Conservation (phyloP, 2,329 filamentous ascomycete species). For the Grosmannia huntii region DNA sequence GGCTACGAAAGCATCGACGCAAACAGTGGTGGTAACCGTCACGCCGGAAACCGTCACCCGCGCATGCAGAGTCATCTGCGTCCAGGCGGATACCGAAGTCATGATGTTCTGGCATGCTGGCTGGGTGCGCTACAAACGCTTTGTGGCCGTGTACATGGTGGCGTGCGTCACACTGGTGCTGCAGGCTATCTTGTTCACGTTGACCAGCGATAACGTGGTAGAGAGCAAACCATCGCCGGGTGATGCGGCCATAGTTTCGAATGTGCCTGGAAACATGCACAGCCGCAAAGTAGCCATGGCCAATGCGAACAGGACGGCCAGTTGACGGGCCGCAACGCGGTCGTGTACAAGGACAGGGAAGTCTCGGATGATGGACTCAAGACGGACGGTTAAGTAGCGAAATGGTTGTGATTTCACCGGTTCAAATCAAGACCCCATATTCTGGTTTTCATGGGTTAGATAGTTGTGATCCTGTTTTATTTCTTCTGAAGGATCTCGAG, state of each 20-base stretch:
- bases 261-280: slow-evolving; percentile 7
- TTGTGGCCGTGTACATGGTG: slow-evolving; percentile 11
- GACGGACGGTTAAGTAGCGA: too few relatives aligned
- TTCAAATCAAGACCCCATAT: too few relatives aligned
- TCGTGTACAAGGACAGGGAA: too few relatives aligned
- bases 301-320: neutral
- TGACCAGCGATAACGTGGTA: slow-evolving; percentile 12
- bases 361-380: too few relatives aligned
- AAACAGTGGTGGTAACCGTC: too few relatives aligned
- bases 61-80: neutral
- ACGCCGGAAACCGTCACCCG: neutral
- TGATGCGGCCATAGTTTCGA: neutral
- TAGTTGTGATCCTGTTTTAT: too few relatives aligned
- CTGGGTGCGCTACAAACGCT: neutral
- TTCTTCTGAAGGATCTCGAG: too few relatives aligned
- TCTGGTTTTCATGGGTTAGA: too few relatives aligned
- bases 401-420: too few relatives aligned
- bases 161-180: slow-evolving; percentile 32
- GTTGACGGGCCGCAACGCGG: neutral
- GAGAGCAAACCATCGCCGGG: neutral
- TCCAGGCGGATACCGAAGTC: slow-evolving; percentile 5
- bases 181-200: slow-evolving; percentile 18
- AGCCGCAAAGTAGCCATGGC: slow-evolving; percentile 6
- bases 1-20: too few relatives aligned
- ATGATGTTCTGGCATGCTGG: slow-evolving; percentile 4